phyloP scores from a whole-genome alignment of 257 asterid genomes.

The Solanum dulcamara region DNA sequence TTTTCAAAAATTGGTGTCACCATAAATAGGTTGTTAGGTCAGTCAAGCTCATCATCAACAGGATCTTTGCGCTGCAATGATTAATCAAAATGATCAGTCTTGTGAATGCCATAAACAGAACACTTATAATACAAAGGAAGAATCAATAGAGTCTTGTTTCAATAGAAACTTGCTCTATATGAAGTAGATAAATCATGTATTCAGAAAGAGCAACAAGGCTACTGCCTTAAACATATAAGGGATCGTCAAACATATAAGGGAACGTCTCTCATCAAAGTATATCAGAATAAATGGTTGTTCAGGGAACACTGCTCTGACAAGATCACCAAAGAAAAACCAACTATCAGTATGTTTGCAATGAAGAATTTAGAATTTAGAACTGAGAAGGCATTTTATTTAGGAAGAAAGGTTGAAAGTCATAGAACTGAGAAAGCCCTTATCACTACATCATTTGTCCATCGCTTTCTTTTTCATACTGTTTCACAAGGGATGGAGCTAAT shows the following conservation, averaged over 20 bases:
- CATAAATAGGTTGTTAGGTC: not conserved
- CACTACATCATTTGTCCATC: not conserved
- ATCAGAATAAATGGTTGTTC: not conserved
- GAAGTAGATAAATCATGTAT: not conserved
- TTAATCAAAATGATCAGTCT: not conserved
- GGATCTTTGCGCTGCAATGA: constrained; percentile 3
- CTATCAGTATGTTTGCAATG: not conserved
- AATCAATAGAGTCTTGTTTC: not conserved
- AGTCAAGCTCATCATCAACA: not conserved
- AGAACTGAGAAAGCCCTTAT: not conserved
- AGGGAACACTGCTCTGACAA: not conserved
- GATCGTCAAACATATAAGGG: not conserved
- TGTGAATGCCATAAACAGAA: not conserved
- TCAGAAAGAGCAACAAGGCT: not conserved
- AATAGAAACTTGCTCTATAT: not conserved
- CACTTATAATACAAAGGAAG: not conserved
- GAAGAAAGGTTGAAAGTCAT: not conserved
- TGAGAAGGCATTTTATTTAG: not conserved
- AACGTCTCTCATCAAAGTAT: not conserved
- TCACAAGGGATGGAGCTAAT: not conserved
- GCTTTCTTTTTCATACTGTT: not conserved
- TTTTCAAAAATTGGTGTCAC: not conserved
- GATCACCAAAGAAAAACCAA: not conserved
- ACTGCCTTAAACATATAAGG: not conserved
- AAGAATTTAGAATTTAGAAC: not conserved